phyloP scores from a whole-genome alignment of 1,139 yeast species.

The Yamadazyma pseudoaaseri region DNA sequence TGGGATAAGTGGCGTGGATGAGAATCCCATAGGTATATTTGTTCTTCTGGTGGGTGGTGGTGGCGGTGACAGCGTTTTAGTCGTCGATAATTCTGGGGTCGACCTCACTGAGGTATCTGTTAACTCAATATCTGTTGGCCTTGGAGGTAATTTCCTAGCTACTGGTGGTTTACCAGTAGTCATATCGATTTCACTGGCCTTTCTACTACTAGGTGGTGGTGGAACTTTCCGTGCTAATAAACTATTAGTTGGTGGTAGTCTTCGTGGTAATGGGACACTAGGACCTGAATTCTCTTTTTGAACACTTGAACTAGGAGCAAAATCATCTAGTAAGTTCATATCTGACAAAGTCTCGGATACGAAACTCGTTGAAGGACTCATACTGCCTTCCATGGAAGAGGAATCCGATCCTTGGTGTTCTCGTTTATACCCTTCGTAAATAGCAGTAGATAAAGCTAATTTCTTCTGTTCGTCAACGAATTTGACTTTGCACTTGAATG shows the following conservation, averaged over 20 bases:
- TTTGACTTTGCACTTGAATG: constrained; percentile 63
- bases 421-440: constrained; percentile 31
- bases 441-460: constrained; percentile 25
- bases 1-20: constrained; percentile 41
- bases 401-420: constrained; percentile 19
- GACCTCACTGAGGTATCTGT: constrained; percentile 1
- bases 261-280: constrained; percentile 21
- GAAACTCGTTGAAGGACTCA: constrained; percentile 18
- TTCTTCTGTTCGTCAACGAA: constrained; percentile 51
- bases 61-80: constrained; percentile 25
- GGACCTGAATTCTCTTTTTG: constrained; percentile 1
- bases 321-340: constrained; percentile 35
- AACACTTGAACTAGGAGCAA: constrained; percentile 11
- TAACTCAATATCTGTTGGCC: constrained; percentile 17
- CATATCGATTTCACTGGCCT: constrained; percentile 13
- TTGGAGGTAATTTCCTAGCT: constrained; percentile 25
- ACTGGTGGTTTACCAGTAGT: constrained; percentile 4
- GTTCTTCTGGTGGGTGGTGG: constrained; percentile 28
- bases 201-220: constrained; percentile 36
- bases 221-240: constrained; percentile 31
- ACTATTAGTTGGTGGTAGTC: constrained; percentile 27
- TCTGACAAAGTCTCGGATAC: constrained; percentile 33
- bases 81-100: constrained; percentile 2
- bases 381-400: constrained; percentile 7
- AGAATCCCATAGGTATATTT: constrained; percentile 34